Evolutionary conservation across 139 green algal species (phyloP).

Genomic region (Picochlorum sp.): DNA sequence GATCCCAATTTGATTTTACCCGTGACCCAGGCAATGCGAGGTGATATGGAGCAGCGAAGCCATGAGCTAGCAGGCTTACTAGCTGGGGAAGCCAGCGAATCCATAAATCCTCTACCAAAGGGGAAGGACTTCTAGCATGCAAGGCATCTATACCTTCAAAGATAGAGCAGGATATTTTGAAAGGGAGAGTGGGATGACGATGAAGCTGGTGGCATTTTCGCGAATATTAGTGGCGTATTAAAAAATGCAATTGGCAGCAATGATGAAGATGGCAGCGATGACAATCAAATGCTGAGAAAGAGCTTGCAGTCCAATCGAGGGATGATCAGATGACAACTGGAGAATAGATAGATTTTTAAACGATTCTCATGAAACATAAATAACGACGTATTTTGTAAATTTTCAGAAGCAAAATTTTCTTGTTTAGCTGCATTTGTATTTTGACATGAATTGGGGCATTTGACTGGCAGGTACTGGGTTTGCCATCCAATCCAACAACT

Average conservation of each 20-base stretch:
- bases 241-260: slow-evolving; percentile 4
- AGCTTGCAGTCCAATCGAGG: neutral
- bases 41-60: slow-evolving; percentile 22
- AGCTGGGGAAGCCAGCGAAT: neutral
- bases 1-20: slow-evolving; percentile 8
- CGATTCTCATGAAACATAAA: too few species aligned
- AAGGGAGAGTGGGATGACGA: neutral
- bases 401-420: neutral
- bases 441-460: slow-evolving; percentile 9
- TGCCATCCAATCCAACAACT: slow-evolving; percentile 15
- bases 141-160: slow-evolving; percentile 2
- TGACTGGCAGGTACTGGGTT: slow-evolving; percentile 6
- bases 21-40: slow-evolving; percentile 30
- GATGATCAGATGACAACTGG: neutral
- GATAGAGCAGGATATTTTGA: neutral
- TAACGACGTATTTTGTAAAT: too few species aligned
- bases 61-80: slow-evolving; percentile 3
- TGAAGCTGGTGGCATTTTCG: slow-evolving; percentile 4
- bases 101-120: neutral
- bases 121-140: neutral
- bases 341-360: too few species aligned
- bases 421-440: slow-evolving; percentile 3
- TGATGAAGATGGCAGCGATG: neutral
- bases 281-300: neutral
- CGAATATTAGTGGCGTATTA: slow-evolving; percentile 3